Base-by-base conservation (phyloP, 169 alveolate species). In the Babesia ovis region DNA sequence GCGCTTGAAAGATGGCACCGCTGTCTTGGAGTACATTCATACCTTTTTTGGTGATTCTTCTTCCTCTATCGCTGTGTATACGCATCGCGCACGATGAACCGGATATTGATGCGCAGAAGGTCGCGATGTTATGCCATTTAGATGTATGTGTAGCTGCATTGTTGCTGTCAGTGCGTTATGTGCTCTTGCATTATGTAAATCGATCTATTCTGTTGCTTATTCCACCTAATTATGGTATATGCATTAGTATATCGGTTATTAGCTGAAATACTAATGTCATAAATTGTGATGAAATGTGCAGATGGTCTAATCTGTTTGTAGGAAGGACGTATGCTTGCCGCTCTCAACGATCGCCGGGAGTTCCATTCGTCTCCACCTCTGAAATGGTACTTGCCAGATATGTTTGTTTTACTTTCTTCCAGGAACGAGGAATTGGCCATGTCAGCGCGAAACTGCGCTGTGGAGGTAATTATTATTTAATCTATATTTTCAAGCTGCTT, bases 291-390 rank as follows among this genome's bases (percentile, higher is more conserved):
- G n/a, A n/a, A n/a, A n/a, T n/a, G n/a, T n/a, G n/a, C n/a, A n/a
- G n/a, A n/a, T 39, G 14, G 8, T 39, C 8, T 39, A 8, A 39
- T 39, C 14, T 39, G 46, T 39, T 8, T 68, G 6, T 58, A 81
- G 85, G 70, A 62, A 23, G 75, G 67, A 14, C 50, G 56, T 45
- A 66, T 81, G 55, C 74, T 81, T 8, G 64, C 72, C 1, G 79
- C 79, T 12, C 77, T 61, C 48, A 81, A 81, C 46, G 74, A 50
- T 60, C 75, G 69, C 72, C 60, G 89, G 34, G 59, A 56, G 35
- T 59, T 71, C 35, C 89, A 81, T 48, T 41, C 79, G 4, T 72
- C 77, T 11, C 60, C 71, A n/a, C 61, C 64, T 0, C 80, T 81
- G 5, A 59, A 62, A 64, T 81, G 89, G 89, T 81, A 3, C 5